Base-by-base conservation (phyloP, 192 early-diverging fungal species). In the Rhizoclosmatium globosum region DNA sequence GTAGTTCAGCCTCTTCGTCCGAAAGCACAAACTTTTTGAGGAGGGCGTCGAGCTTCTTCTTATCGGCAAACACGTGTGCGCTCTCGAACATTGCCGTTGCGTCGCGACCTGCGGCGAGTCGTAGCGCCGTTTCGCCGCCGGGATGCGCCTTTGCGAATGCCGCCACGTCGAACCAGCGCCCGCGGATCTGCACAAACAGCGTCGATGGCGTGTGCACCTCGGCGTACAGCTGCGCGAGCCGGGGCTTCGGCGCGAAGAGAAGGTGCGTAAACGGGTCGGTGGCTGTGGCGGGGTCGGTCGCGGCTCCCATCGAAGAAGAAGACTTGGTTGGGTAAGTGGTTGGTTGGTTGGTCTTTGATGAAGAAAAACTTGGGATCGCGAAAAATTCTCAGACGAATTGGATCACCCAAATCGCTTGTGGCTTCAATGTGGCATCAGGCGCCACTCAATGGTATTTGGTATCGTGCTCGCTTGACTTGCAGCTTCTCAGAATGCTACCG, bases 11-110 rank as follows among this genome's bases (percentile, higher is more conserved):
- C 21, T 72, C 70, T 7, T 11, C 38, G 15, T 57, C 23, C 2
- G 13, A 21, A 9, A 50, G 13, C 38, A 38, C 47, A 50, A 9
- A 57, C 53, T 58, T 50, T 9, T 2, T 23, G 7, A 72, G 53
- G 9, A 72, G 9, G 38, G 53, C 70, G 38, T 67, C 61, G 61
- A 62, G 11, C 43, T 44, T 17, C 61, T 6, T 44, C n/a, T 43
- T 39, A 39, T 76, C 64, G 31, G 74, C 74, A 47, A 76, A 76
- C 58, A 65, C 74, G 74, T 62, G 64, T 13, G 62, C 45, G 74
- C 74, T 72, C 57, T 72, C 70, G 43, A 72, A 72, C 50, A 72
- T 2, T 3, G 70, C 70, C 48, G 70, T 72, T 6, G 70, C 70
- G 53, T 72, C 70, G 47, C 70, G 47, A 1, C 70, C 70, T 9